Evolutionary conservation across 768 basidiomycete species (phyloP), one percentile per base, ranked within the genome.

Genomic region (Phylloporus sp.): DNA sequence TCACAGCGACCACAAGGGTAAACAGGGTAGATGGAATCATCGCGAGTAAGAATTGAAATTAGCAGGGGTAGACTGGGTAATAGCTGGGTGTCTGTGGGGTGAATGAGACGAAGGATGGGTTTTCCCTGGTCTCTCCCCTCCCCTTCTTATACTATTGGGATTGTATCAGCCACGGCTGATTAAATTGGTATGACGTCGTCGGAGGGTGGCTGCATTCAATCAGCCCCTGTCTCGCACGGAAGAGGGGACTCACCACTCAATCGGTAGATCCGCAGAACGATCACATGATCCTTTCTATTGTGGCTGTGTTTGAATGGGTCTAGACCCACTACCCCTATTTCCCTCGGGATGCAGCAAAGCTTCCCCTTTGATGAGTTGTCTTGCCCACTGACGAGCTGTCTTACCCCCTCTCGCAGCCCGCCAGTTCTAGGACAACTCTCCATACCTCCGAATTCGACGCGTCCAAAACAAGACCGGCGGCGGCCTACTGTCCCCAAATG

Each of bases 21-120:
- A 43, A 36, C 13, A 63, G 31, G 7, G 47, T 54, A 12, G 60
- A 49, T 12, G 31, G 12, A 11, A 12, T 11, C 4, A 22, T 26
- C 2, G 11, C 18, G 27, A 18, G 12, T 20, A 29, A 6, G 22
- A 11, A 0, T n/a, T 18, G 34, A 35, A n/a, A 35, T 35, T n/a
- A 35, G 31, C 31, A 11, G 31, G 31, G 31, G 31, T 32, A 32
- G 10, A 32, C 6, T 32, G 34, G 35, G 35, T 35, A 35, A 35
- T 35, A n/a, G 35, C 4, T 35, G 35, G 16, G 13, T 32, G 32
- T 35, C 34, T 35, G 16, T 35, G 31, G 34, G 34, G 6, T 15
- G n/a, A n/a, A 35, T 18, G n/a, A 11, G 18, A 38, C 22, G 36
- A 2, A 7, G 18, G 5, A n/a, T n/a, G n/a, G n/a, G n/a, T n/a